phyloP scores from a whole-genome alignment of 1,284 basidiomycete species.

The Ganoderma boninense region DNA sequence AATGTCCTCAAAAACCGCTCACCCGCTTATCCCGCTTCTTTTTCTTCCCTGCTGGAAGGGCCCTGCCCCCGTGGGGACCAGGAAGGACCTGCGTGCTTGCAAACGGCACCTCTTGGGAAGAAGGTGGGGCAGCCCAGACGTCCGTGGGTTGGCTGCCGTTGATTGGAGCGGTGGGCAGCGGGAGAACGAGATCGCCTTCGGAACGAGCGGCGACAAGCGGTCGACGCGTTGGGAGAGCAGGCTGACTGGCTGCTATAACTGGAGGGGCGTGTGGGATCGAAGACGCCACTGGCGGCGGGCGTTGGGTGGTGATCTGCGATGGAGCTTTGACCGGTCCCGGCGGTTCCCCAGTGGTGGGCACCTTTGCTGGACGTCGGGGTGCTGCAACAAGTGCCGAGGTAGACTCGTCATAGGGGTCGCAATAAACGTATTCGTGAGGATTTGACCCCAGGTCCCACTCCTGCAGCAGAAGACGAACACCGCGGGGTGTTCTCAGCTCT shows the following conservation, averaged over 20 bases:
- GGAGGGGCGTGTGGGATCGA: constrained; percentile 30
- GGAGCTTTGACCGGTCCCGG: constrained; percentile 8
- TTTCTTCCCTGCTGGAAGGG: constrained; percentile 45
- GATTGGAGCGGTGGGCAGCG: constrained; percentile 5
- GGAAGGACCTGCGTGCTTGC: constrained; percentile 76
- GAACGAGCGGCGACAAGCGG: constrained; percentile 24
- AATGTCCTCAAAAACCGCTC: constrained; percentile 69
- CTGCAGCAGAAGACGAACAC: constrained; percentile 67
- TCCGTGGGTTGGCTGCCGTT: constrained; percentile 32
- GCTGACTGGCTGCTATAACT: constrained; percentile 32
- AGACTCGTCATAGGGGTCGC: constrained; percentile 59
- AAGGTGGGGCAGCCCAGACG: constrained; percentile 18
- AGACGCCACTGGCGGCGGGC: constrained; percentile 30
- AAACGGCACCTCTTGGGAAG: constrained; percentile 53
- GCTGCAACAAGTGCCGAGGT: neutral
- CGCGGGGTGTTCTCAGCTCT: constrained; percentile 47
- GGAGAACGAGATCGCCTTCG: constrained; percentile 14
- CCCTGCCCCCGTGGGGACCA: constrained; percentile 75
- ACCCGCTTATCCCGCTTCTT: constrained; percentile 70
- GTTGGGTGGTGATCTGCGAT: constrained; percentile 29
- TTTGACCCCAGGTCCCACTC: constrained; percentile 71
- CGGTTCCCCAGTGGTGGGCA: constrained; percentile 9
- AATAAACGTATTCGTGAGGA: constrained; percentile 58
- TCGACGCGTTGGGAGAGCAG: constrained; percentile 13
- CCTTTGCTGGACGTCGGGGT: constrained; percentile 12